These are phyloP conservation scores for Rhynchosporium secalis DNA, from an alignment of 2,329 filamentous ascomycete species.

Conservation along the genomic window DNA sequence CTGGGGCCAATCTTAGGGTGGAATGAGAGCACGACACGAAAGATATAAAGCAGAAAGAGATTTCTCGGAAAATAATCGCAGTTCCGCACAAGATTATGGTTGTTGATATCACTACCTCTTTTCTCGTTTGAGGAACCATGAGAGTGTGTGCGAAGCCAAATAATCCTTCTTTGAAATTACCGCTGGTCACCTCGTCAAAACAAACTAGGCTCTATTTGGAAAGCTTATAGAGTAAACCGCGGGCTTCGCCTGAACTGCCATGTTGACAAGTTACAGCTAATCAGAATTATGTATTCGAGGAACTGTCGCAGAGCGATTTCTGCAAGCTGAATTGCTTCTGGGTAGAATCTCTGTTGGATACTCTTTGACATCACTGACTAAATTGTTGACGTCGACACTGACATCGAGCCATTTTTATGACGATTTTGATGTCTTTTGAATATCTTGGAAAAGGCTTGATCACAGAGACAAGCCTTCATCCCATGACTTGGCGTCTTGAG, in stretches of 20 bases:
- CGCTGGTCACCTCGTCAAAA: not conserved
- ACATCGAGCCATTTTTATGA: not conserved
- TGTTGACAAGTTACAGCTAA: not conserved
- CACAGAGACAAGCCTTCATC: not conserved
- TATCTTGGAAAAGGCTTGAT: conserved; percentile 13
- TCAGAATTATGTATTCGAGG: not conserved
- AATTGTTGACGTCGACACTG: not conserved
- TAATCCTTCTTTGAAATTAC: not conserved
- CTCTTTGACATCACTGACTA: not conserved
- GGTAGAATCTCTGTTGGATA: not conserved
- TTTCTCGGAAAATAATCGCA: not conserved
- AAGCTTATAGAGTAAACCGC: not conserved
- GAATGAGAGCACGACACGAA: not conserved
- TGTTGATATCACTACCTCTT: too few relatives aligned
- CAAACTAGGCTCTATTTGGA: not conserved
- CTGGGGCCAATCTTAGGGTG: conserved; percentile 7
- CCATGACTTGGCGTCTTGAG: not conserved
- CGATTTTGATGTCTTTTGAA: not conserved
- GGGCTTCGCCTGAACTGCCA: not conserved
- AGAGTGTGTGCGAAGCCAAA: not conserved
- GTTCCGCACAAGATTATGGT: not conserved
- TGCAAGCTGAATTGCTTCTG: not conserved
- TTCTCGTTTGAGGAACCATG: too few relatives aligned
- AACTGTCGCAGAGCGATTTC: not conserved
- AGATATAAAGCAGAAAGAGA: not conserved